Base-by-base conservation (phyloP, 78 protist genomes). In the Dictyostelium intermedium region DNA sequence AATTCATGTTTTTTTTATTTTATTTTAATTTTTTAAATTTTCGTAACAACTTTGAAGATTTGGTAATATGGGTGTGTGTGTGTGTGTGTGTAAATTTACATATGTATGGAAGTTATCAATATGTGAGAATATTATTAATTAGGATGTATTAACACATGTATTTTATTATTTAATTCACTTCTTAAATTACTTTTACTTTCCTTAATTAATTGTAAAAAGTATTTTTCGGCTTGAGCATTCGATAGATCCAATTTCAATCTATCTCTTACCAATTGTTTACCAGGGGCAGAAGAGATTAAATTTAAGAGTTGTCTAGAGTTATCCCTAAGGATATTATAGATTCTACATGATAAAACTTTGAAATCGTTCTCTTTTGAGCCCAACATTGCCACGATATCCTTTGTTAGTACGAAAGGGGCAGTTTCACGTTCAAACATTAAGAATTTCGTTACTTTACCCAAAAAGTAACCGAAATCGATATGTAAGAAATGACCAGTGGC, bases 401-500 rank as follows among this genome's bases (percentile, higher is more conserved):
- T 80, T 78, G 94, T 78, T n/a, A 89, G 32, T 1, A 89, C 94
- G 47, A 89, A 89, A 0, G 85, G 94, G 18, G 94, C 78, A 0
- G 94, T 89, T 50, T 89, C 94, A 69, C 94, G 72, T 32, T 89
- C 94, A 45, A 89, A 89, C 30, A 80, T 43, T 11, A 89, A n/a
- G 47, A 89, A 89, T 35, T 89, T 89, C 1, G 94, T 89, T 5
- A 80, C 87, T 25, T 80, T 78, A 23, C 96, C 96, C 25, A 92
- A 41, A 32, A 82, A 92, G 34, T 92, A 86, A 39, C 61, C 47
- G 39, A 39, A 39, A n/a, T 76, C 47, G 34, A 45, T 87, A 87
- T 83, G 96, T 34, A 92, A 92, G 91, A 92, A 84, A 41, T 91
- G 77, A 61, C 99, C 99, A 16, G 96, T 95, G 11, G 83, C 79